Evolutionary conservation across 495 filamentous ascomycete species (phyloP).

Genomic region (Penicillium atrosanguineum): DNA sequence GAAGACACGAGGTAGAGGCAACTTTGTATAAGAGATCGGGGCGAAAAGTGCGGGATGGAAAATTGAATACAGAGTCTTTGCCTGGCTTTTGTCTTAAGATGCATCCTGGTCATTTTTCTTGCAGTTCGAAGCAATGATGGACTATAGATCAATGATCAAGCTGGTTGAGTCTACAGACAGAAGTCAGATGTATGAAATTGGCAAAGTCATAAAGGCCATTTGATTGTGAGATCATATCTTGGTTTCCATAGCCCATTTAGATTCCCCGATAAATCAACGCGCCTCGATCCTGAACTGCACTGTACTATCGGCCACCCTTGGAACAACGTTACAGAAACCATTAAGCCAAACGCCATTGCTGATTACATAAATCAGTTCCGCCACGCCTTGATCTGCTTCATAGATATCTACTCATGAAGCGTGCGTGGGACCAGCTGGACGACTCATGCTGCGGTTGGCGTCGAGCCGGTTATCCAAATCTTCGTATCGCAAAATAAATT

Average conservation of each 20-base stretch:
- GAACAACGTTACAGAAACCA: slow-evolving; percentile 32
- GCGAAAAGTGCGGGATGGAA: no score
- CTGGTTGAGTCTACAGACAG: neutral
- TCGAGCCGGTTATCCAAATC: slow-evolving; percentile 64
- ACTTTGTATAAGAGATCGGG: no score
- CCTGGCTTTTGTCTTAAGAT: no score
- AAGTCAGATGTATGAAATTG: neutral
- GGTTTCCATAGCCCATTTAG: slow-evolving; percentile 24
- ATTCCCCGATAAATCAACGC: slow-evolving; percentile 27
- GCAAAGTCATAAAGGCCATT: slow-evolving; percentile 27
- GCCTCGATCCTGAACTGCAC: slow-evolving; percentile 26
- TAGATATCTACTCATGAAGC: slow-evolving; percentile 35
- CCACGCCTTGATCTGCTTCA: slow-evolving; percentile 1
- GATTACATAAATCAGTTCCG: slow-evolving; percentile 21
- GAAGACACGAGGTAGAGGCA: no score
- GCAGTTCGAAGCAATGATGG: neutral
- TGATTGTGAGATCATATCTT: slow-evolving; percentile 28
- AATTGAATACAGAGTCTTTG: no score
- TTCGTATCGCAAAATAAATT: slow-evolving; percentile 76
- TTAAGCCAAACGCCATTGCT: slow-evolving; percentile 39
- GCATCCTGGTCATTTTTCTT: neutral
- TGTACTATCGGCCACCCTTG: slow-evolving; percentile 25
- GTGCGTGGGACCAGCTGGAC: slow-evolving; percentile 35
- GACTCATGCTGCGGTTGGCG: slow-evolving; percentile 34
- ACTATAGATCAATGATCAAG: neutral